Conservation (phyloP, 2,329 filamentous ascomycete species). For the Ophiosphaerella herpotricha region DNA sequence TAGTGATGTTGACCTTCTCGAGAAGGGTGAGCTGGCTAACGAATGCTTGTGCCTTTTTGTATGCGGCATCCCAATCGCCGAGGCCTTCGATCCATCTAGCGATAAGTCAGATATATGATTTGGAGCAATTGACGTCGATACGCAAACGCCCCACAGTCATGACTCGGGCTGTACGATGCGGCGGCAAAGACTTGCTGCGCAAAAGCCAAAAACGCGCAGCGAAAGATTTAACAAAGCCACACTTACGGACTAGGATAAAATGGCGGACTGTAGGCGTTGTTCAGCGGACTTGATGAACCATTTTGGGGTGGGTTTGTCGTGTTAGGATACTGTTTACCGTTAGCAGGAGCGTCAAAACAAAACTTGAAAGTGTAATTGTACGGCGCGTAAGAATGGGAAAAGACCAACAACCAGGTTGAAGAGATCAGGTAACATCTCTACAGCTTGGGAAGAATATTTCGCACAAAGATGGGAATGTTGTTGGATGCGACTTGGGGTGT, state of each 20-base stretch:
- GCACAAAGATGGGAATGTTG: constrained; percentile 13
- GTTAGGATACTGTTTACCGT: constrained; percentile 38
- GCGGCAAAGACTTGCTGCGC: not conserved
- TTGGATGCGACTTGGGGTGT: constrained; percentile 13
- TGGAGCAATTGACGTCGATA: not conserved
- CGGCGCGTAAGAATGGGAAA: constrained; percentile 38
- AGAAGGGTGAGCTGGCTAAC: constrained; percentile 80
- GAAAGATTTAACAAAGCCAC: not conserved
- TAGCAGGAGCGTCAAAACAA: constrained; percentile 31
- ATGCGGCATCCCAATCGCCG: constrained; percentile 75
- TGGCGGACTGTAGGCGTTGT: constrained; percentile 59
- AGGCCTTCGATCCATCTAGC: constrained; percentile 72
- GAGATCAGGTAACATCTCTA: constrained; percentile 28
- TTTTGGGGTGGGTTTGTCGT: constrained; percentile 28
- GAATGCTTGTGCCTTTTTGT: constrained; percentile 74
- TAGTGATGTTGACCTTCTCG: constrained; percentile 95
- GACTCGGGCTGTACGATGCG: not conserved
- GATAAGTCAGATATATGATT: constrained; percentile 6
- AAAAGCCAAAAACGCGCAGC: no score
- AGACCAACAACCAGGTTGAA: constrained; percentile 30
- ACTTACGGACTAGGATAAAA: constrained; percentile 75
- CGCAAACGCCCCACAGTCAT: not conserved
- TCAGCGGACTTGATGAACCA: constrained; percentile 22
- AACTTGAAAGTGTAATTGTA: constrained; percentile 18
- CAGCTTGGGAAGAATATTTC: constrained; percentile 22